Conservation (phyloP, 192 early-diverging fungal genomes). For the Linnemannia exigua region DNA sequence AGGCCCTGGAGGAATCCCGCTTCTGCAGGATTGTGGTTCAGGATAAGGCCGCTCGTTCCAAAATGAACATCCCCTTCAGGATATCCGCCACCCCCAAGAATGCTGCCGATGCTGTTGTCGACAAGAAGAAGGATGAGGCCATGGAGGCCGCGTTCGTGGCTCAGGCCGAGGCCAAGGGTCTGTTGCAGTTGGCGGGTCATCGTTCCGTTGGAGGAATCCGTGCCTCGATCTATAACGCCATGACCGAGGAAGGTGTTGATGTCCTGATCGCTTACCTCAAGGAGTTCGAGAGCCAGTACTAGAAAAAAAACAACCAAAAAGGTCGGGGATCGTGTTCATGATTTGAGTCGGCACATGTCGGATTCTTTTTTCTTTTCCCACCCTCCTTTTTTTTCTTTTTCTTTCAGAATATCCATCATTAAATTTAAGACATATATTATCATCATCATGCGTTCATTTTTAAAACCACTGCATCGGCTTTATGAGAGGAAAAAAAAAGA, state of each 20-base stretch:
- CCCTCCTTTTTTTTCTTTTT: too few relatives aligned
- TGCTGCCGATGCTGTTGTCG: background rate
- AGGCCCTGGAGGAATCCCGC: constrained; percentile 73
- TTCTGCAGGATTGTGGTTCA: constrained; percentile 80
- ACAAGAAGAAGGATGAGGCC: constrained; percentile 61
- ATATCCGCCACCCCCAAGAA: constrained; percentile 60
- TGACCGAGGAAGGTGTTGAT: constrained; percentile 87
- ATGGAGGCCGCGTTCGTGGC: constrained; percentile 88
- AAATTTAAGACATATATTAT: too few relatives aligned
- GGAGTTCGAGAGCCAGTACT: constrained; percentile 79
- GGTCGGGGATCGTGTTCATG: background rate
- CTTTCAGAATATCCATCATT: too few relatives aligned
- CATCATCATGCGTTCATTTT: too few relatives aligned
- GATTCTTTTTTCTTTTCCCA: too few relatives aligned
- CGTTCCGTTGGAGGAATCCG: constrained; percentile 95
- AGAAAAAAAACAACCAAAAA: background rate
- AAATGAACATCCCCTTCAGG: constrained; percentile 95
- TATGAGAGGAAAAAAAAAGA: too few relatives aligned
- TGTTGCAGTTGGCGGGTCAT: constrained; percentile 96
- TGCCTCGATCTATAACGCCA: constrained; percentile 95
- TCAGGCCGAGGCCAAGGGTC: constrained; percentile 80
- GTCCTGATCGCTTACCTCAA: constrained; percentile 84
- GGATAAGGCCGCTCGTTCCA: constrained; percentile 68
- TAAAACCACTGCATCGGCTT: too few relatives aligned
- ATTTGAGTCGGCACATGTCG: too few relatives aligned